These are phyloP conservation scores for Mycena vitilis DNA, from an alignment of 768 basidiomycete species.

Conservation along the genomic window DNA sequence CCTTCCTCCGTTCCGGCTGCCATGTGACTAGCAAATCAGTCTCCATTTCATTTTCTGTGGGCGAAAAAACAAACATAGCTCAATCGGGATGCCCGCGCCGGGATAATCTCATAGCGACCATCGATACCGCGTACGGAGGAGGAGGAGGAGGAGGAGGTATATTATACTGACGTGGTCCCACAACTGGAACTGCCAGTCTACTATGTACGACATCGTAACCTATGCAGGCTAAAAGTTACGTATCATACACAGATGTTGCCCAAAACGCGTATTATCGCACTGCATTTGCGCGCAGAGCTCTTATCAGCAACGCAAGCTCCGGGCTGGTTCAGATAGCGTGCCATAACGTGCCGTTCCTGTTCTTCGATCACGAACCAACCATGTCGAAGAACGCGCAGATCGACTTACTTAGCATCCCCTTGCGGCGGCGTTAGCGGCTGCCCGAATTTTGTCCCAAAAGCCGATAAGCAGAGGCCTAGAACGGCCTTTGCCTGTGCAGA, in stretches of 20 bases:
- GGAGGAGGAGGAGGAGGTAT: too few species aligned
- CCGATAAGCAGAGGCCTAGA: neutral
- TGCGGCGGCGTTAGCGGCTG: constrained; percentile 3
- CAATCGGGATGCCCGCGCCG: neutral
- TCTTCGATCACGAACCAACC: constrained; percentile 2
- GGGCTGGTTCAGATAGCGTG: constrained; percentile 6
- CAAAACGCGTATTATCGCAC: neutral
- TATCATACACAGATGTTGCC: too few species aligned
- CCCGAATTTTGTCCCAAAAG: neutral
- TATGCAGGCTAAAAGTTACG: too few species aligned
- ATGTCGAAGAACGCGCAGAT: constrained; percentile 2
- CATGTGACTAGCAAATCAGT: constrained; percentile 5
- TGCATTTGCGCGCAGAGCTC: neutral
- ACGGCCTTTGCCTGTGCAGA: neutral
- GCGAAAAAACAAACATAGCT: neutral
- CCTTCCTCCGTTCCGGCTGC: constrained; percentile 9
- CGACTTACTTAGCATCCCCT: constrained; percentile 1
- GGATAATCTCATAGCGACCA: neutral
- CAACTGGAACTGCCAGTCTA: too few species aligned
- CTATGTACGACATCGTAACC: too few species aligned
- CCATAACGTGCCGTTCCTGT: neutral
- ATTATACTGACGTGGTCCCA: too few species aligned
- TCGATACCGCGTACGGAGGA: neutral
- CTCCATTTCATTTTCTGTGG: neutral
- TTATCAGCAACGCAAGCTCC: constrained; percentile 15